These are phyloP conservation scores for Monilinia fructigena DNA, from an alignment of 2,329 filamentous ascomycete genomes.

Conservation along the genomic window DNA sequence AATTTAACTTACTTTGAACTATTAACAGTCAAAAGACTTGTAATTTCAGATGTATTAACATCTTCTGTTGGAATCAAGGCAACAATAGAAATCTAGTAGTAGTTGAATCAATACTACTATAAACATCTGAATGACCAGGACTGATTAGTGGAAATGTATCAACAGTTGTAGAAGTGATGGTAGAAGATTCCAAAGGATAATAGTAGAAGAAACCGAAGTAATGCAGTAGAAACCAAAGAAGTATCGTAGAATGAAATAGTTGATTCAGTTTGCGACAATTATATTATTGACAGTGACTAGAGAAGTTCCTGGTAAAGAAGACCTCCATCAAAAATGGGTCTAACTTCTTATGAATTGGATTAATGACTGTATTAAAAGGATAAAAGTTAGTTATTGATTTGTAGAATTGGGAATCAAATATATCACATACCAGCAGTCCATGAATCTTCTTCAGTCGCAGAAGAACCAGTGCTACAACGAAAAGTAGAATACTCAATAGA, in stretches of 20 bases:
- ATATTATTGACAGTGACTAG: conserved; percentile 16
- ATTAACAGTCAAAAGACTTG: not conserved
- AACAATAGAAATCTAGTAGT: not conserved
- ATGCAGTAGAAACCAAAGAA: not conserved
- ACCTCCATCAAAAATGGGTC: conserved; percentile 5
- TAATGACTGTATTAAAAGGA: not conserved
- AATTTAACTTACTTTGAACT: conserved; percentile 4
- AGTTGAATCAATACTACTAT: not conserved
- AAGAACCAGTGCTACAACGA: not conserved
- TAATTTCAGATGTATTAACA: not conserved
- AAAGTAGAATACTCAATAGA: conserved; percentile 8
- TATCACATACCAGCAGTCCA: not conserved
- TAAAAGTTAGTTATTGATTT: not conserved
- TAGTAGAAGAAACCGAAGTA: not conserved
- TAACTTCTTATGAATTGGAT: not conserved
- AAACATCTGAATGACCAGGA: not conserved
- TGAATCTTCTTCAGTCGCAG: not conserved
- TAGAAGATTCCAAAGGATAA: not conserved
- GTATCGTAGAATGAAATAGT: not conserved
- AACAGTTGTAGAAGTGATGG: not conserved
- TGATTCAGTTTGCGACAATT: conserved; percentile 13
- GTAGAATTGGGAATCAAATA: too few species aligned
- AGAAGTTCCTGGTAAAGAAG: not conserved
- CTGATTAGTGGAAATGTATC: conserved; percentile 5
- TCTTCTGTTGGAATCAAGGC: not conserved